Base-by-base conservation (phyloP, 371 early-diverging fungal species). In the Furculomyces boomerangus region DNA sequence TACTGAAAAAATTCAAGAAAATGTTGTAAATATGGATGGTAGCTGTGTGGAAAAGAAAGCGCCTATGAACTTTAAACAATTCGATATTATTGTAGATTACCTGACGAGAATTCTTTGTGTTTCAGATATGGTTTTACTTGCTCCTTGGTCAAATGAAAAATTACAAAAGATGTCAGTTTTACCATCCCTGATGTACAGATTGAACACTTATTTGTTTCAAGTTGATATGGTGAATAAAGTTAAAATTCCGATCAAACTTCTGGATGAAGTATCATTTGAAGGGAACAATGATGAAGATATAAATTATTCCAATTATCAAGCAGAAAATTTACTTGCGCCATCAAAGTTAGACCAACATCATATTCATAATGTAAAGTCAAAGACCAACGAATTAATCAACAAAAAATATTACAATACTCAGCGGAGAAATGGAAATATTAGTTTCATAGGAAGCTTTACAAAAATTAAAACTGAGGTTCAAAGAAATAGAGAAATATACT, bases 181-280 rank as follows among this genome's bases (percentile, higher is more conserved):
- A 7, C 52, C 52, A 51, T 51, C 52, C 14, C 30, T 51, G 14
- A 32, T 51, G 37, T 14, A 28, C 29, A 51, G 52, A 35, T 26
- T 51, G 24, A 25, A 51, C 26, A 18, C 14, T 2, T 8, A 13
- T 13, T 24, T 51, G 20, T 30, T 35, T 2, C 52, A 51, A 22
- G 3, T 10, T 35, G 52, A 51, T 51, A 2, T 51, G 30, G 30
- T 18, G 14, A 27, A 2, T 25, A 18, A 14, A 13, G 3, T 49
- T 3, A 28, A 49, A 3, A 16, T 49, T 5, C 50, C 50, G 13
- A 45, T 45, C 20, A 10, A 45, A 24, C 45, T n/a, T n/a, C n/a
- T n/a, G n/a, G n/a, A n/a, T n/a, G n/a, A n/a, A n/a, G n/a, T n/a
- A n/a, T n/a, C n/a, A n/a, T n/a, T n/a, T n/a, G n/a, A n/a, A n/a